phyloP scores from a whole-genome alignment of 2,329 filamentous ascomycete genomes.

The Alternaria conjuncta region DNA sequence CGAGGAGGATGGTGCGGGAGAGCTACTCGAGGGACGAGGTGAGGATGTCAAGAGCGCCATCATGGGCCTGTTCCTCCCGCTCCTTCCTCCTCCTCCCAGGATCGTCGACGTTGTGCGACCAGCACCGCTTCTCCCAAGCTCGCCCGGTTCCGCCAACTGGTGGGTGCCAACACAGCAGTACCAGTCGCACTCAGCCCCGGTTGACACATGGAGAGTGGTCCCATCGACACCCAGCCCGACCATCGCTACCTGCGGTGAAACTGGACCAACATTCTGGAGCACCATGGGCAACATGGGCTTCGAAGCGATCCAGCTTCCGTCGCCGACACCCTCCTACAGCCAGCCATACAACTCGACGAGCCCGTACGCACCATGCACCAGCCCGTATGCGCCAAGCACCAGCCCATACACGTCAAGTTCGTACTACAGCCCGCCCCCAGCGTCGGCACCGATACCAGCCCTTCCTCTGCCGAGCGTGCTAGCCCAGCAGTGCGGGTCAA shows the following conservation, averaged over 20 bases:
- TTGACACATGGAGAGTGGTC: slow-evolving; percentile 89
- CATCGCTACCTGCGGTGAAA: slow-evolving; percentile 73
- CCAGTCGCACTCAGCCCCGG: slow-evolving; percentile 69
- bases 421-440: slow-evolving; percentile 81
- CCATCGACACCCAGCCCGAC: slow-evolving; percentile 83
- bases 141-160: slow-evolving; percentile 74
- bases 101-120: slow-evolving; percentile 89
- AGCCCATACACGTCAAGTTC: slow-evolving; percentile 71
- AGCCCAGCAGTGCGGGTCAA: slow-evolving; percentile 80
- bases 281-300: slow-evolving; percentile 67
- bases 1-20: slow-evolving; percentile 94
- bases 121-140: slow-evolving; percentile 83
- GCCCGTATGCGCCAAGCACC: slow-evolving; percentile 54
- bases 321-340: slow-evolving; percentile 80
- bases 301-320: slow-evolving; percentile 73
- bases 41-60: slow-evolving; percentile 92
- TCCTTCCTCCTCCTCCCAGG: slow-evolving; percentile 85
- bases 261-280: slow-evolving; percentile 77
- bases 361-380: slow-evolving; percentile 49
- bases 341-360: slow-evolving; percentile 60
- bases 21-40: slow-evolving; percentile 87
- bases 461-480: slow-evolving; percentile 88
- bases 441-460: slow-evolving; percentile 74
- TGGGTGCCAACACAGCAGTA: slow-evolving; percentile 72
- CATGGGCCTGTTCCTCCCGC: slow-evolving; percentile 80